Evolutionary conservation across 306 rosid genomes (phyloP).

Genomic region (Cercis canadensis): DNA sequence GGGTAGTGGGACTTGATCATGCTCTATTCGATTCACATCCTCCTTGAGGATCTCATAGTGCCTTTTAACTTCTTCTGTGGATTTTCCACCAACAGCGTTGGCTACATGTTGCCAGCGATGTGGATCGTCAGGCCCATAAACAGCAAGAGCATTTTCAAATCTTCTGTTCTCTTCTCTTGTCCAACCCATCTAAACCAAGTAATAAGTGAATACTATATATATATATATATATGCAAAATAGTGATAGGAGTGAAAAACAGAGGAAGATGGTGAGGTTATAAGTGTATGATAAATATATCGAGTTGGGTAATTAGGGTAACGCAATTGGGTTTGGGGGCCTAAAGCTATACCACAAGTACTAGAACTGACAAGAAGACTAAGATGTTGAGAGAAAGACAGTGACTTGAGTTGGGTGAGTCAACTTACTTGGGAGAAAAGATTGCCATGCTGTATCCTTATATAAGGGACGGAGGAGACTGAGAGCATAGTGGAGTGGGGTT

Average conservation of each 20-base stretch:
- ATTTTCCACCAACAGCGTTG: conserved; percentile 83
- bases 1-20: conserved; percentile 75
- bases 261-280: not conserved
- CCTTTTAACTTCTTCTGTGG: conserved; percentile 70
- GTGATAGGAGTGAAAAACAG: not conserved
- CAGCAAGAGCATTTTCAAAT: conserved; percentile 90
- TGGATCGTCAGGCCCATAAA: conserved; percentile 77
- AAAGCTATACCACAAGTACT: no score
- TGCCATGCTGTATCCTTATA: conserved; percentile 52
- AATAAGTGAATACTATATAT: not conserved
- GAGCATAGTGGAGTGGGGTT: conserved; percentile 22
- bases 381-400: not conserved
- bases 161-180: conserved; percentile 78
- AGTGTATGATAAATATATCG: no score
- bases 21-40: conserved; percentile 77
- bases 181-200: conserved; percentile 52
- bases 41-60: conserved; percentile 82
- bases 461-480: conserved; percentile 33
- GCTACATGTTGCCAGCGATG: conserved; percentile 92
- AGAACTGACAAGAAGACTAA: no score
- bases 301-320: no score
- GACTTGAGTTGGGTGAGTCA: conserved; percentile 12
- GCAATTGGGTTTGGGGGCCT: no score
- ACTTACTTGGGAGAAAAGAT: conserved; percentile 24
- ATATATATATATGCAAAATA: not conserved